Conservation (phyloP, 1,284 basidiomycete genomes). For the Gomphus sp. region DNA sequence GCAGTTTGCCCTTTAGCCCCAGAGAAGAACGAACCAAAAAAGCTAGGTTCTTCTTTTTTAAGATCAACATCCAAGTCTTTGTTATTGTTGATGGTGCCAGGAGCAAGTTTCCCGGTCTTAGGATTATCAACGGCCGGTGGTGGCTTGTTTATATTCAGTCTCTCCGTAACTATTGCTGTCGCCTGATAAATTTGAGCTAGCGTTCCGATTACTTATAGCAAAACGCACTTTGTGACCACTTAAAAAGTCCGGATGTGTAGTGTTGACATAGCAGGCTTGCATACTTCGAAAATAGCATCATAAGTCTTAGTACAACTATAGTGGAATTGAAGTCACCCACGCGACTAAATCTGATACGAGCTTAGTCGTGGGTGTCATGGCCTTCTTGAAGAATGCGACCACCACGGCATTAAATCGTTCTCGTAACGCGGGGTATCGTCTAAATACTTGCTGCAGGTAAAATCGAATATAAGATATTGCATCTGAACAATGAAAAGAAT, state of each 20-base stretch:
- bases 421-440: conserved; percentile 87
- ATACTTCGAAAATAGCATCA: conserved; percentile 41
- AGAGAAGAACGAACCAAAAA: conserved; percentile 93
- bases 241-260: conserved; percentile 98
- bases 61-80: conserved; percentile 88
- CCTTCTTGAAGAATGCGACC: conserved; percentile 91
- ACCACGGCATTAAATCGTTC: conserved; percentile 94
- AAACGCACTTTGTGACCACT: conserved; percentile 78
- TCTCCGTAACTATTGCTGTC: conserved; percentile 83
- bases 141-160: conserved; percentile 73
- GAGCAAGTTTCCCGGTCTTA: conserved; percentile 56
- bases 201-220: neutral
- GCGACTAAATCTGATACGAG: conserved; percentile 88
- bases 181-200: conserved; percentile 41
- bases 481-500: neutral
- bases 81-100: conserved; percentile 77
- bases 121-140: conserved; percentile 51
- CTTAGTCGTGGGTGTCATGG: conserved; percentile 93
- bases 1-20: conserved; percentile 31
- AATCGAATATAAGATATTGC: conserved; percentile 7
- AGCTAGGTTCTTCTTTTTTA: conserved; percentile 84
- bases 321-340: conserved; percentile 26
- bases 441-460: conserved; percentile 74
- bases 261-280: conserved; percentile 98
- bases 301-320: conserved; percentile 4